Percentiles rank a stretch among this genome's conserved stretches.
Conservation (phyloP, 1,284 basidiomycete genomes). For the Cutaneotrichosporon cyanovorans region DNA sequence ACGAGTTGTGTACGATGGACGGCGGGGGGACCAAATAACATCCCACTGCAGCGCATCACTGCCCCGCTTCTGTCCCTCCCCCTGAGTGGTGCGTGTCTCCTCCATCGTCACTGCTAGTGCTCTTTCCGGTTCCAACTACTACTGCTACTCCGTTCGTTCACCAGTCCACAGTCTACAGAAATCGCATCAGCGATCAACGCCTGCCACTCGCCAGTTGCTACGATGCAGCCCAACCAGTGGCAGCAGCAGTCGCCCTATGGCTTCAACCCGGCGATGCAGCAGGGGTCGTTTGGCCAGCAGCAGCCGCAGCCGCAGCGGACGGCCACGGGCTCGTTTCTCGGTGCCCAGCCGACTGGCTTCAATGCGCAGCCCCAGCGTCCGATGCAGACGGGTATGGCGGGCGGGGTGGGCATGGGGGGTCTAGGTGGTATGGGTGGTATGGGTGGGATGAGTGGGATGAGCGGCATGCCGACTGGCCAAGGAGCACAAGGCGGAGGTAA, state of each 20-base stretch:
- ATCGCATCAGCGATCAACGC: too few relatives aligned
- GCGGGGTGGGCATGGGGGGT: slow-evolving; percentile 3
- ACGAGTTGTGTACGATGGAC: background rate
- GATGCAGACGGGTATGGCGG: slow-evolving; percentile 49
- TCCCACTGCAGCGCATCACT: background rate
- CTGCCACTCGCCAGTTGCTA: background rate
- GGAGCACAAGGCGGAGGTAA: slow-evolving; percentile 13
- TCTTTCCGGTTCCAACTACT: background rate
- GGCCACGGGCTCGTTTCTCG: slow-evolving; percentile 7
- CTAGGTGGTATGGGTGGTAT: slow-evolving; percentile 14
- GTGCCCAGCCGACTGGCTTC: slow-evolving; percentile 35
- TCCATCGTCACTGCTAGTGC: slow-evolving; percentile 1
- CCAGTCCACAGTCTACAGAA: too few relatives aligned
- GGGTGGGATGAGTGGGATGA: slow-evolving; percentile 14
- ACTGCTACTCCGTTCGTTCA: too few relatives aligned
- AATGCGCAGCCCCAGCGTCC: slow-evolving; percentile 45
- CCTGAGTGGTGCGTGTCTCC: background rate
- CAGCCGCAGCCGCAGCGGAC: slow-evolving; percentile 5
- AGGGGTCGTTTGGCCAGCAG: slow-evolving; percentile 29
- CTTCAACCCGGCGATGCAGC: slow-evolving; percentile 27
- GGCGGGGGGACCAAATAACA: background rate
- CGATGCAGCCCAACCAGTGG: slow-evolving; percentile 28
- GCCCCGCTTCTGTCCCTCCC: background rate
- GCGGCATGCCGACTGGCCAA: slow-evolving; percentile 3
- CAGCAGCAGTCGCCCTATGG: slow-evolving; percentile 24